These are phyloP conservation scores for Metschnikowia koreensis DNA, from an alignment of 805 yeast genomes.

Conservation along the genomic window DNA sequence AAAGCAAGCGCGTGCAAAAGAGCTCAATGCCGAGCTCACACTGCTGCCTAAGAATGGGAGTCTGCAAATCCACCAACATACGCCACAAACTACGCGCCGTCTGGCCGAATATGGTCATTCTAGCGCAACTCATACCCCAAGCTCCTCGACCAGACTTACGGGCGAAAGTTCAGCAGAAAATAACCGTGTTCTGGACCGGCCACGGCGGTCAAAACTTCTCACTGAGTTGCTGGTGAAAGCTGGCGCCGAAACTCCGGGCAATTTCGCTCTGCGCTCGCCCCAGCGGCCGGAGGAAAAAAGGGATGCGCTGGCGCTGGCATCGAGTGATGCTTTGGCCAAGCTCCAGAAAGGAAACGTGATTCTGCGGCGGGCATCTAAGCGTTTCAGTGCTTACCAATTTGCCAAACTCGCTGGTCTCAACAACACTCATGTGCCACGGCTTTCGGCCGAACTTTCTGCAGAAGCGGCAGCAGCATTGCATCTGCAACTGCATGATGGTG, in stretches of 20 bases:
- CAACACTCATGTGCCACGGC: conserved; percentile 12
- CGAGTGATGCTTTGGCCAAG: conserved; percentile 64
- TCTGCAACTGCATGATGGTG: not conserved
- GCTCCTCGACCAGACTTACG: not conserved
- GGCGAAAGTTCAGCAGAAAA: not conserved
- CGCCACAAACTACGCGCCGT: not conserved
- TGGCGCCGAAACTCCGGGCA: not conserved
- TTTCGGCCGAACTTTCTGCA: conserved; percentile 10
- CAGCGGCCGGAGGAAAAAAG: not conserved
- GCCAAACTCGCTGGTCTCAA: conserved; percentile 60
- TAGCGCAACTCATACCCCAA: too few relatives aligned
- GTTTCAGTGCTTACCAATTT: conserved; percentile 91
- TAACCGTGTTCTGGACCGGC: conserved; percentile 1
- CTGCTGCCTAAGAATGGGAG: not conserved
- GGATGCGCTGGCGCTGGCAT: conserved; percentile 1
- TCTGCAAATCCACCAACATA: not conserved
- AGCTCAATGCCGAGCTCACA: conserved; percentile 25
- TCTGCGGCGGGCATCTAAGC: conserved; percentile 88
- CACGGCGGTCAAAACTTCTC: conserved; percentile 8
- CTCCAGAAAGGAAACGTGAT: conserved; percentile 80
- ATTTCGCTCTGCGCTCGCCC: not conserved
- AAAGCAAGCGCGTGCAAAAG: conserved; percentile 63
- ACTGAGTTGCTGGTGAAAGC: conserved; percentile 5
- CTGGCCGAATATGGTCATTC: too few relatives aligned
- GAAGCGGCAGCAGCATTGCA: not conserved